phyloP scores from a whole-genome alignment of 306 rosid species.

The Potentilla sterilis region DNA sequence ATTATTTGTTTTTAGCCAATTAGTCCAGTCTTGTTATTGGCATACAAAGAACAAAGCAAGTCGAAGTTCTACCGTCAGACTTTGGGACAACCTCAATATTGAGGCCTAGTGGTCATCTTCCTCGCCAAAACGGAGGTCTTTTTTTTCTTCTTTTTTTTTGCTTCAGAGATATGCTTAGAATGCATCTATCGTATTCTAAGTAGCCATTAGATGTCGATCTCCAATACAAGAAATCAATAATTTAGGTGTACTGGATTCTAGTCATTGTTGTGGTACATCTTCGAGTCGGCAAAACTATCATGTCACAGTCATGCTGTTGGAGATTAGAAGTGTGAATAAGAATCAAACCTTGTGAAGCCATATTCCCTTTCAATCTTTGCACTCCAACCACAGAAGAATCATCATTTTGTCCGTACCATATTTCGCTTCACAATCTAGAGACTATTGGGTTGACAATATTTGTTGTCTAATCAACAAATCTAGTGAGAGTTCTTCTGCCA shows the following conservation, averaged over 20 bases:
- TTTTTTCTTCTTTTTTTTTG: too few relatives aligned
- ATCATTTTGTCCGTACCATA: not conserved
- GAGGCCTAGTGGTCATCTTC: not conserved
- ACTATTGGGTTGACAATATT: not conserved
- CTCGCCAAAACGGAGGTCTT: too few relatives aligned
- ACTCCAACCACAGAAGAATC: not conserved
- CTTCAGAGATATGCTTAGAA: too few relatives aligned
- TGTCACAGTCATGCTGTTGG: not conserved
- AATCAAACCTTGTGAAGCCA: not conserved
- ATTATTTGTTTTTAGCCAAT: not conserved
- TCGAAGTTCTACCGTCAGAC: too few relatives aligned
- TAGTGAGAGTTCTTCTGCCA: not conserved
- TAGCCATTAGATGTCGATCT: too few relatives aligned
- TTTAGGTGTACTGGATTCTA: too few relatives aligned
- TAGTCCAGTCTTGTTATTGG: too few relatives aligned
- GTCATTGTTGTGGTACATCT: not conserved
- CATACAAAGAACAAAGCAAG: too few relatives aligned
- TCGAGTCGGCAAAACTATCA: not conserved
- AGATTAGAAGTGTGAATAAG: not conserved
- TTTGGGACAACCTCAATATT: too few relatives aligned
- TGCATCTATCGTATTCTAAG: too few relatives aligned
- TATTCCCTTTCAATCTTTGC: not conserved
- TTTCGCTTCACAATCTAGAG: not conserved
- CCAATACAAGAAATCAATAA: too few relatives aligned
- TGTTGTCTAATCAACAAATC: not conserved